A percentile compares a stretch with the other conserved stretches of the same genome.
Evolutionary conservation across 2,329 filamentous ascomycete genomes (phyloP).

Genomic region (Exophiala alcalophila): DNA sequence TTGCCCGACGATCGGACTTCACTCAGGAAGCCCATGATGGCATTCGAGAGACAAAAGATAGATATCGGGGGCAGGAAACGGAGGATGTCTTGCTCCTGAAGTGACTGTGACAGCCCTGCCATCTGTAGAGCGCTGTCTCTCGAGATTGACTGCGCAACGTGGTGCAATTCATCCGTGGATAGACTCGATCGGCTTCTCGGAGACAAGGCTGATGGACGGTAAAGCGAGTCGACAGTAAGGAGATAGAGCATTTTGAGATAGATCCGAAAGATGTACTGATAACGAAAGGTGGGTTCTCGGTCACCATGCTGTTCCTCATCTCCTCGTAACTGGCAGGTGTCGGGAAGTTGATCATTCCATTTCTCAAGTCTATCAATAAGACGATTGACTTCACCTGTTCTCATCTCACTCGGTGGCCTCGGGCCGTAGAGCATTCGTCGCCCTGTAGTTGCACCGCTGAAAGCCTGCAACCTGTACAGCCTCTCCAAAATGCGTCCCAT

Average conservation of each 20-base stretch:
- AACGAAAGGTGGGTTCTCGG: background rate
- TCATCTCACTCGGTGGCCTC: slow-evolving; percentile 4
- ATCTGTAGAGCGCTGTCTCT: slow-evolving; percentile 6
- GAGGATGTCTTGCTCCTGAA: slow-evolving; percentile 5
- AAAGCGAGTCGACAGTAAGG: slow-evolving; percentile 8
- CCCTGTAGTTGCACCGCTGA: slow-evolving; percentile 2
- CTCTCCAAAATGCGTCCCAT: slow-evolving; percentile 5
- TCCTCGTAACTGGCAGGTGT: too few relatives aligned
- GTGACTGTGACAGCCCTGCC: background rate
- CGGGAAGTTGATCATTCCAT: slow-evolving; percentile 5
- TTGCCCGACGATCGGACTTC: slow-evolving; percentile 5
- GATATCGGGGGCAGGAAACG: slow-evolving; percentile 1
- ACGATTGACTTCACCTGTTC: background rate
- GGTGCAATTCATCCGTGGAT: too few relatives aligned
- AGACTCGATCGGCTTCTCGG: too few relatives aligned
- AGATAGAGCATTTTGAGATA: slow-evolving; percentile 8
- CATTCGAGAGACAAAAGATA: slow-evolving; percentile 4
- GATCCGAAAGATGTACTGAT: background rate
- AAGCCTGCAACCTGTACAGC: slow-evolving; percentile 5
- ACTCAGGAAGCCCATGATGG: background rate
- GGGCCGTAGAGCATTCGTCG: slow-evolving; percentile 12
- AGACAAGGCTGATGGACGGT: too few relatives aligned
- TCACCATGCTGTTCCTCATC: slow-evolving; percentile 9
- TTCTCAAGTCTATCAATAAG: slow-evolving; percentile 4
- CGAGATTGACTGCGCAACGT: too few relatives aligned